Base-by-base conservation (phyloP, 2,329 filamentous ascomycete genomes). In the Aquanectria penicillioides region DNA sequence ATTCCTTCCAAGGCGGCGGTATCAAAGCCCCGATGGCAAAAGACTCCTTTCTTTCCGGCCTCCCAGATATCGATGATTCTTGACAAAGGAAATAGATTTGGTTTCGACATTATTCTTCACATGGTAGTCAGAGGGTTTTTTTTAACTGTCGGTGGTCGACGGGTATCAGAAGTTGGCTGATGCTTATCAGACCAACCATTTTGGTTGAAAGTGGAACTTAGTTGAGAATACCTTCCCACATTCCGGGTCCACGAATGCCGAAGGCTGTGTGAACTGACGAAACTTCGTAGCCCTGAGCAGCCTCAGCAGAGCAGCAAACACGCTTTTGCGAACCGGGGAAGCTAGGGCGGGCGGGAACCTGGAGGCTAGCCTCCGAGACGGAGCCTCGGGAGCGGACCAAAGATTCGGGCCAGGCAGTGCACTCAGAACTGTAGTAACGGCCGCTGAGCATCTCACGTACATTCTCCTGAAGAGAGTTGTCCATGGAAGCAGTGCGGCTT, bases 161-260 rank as follows among this genome's bases (percentile, higher is more conserved):
- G 34, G 59, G 54, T 66, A 64, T 64, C 44, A 51, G 38, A 20
- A 15, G 66, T 69, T 69, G 64, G 54, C 56, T 50, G 50, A 47
- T 34, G 36, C 57, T 58, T 57, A 62, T 48, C 51, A 46, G 59
- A 46, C 55, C 62, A 64, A 69, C 59, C 62, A 26, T 43, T 34
- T 53, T 38, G 29, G 17, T n/a, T 63, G 17, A 47, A 55, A 51
- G 26, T 40, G 23, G 25, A 26, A 48, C 61, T 75, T 78, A 86
- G 71, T 84, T 82, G 63, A 90, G 77, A 63, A 90, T 86, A 53
- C 83, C 85, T 58, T 84, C 80, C 88, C 88, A 90, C 86, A 90
- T 89, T 49, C 87, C 86, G 33, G 85, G 84, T 29, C 84, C 86
- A 37, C 80, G 80, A 26, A 81, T 74, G 58, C 80, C 81, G 56